Percentiles rank a stretch among this genome's conserved stretches.
Evolutionary conservation across 441 rosid species (phyloP).

Genomic region (Erodium moschatum): DNA sequence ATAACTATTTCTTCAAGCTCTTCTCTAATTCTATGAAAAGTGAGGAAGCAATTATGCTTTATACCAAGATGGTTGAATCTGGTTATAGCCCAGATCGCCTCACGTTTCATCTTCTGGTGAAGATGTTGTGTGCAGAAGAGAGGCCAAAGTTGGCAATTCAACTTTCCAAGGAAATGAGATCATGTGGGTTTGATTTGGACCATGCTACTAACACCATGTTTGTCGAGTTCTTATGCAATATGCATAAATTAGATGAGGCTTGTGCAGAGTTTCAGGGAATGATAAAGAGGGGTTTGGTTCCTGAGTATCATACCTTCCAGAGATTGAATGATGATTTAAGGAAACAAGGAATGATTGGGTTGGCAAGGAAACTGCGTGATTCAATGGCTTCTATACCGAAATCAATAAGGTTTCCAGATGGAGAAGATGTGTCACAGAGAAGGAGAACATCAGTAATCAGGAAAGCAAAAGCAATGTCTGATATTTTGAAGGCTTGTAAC

Average conservation of each 20-base stretch:
- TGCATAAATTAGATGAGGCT: conserved; percentile 65
- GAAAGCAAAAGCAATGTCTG: conserved; percentile 74
- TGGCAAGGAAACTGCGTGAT: conserved; percentile 41
- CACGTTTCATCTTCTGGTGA: conserved; percentile 67
- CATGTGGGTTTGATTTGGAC: conserved; percentile 58
- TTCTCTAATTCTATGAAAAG: conserved; percentile 47
- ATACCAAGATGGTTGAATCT: conserved; percentile 62
- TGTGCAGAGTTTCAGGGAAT: conserved; percentile 53
- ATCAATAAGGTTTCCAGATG: conserved; percentile 47
- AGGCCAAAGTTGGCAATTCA: conserved; percentile 56
- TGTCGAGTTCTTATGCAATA: conserved; percentile 54
- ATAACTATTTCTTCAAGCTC: conserved; percentile 65
- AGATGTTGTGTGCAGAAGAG: conserved; percentile 70
- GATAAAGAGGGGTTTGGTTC: conserved; percentile 55
- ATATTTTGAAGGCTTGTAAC: conserved; percentile 54
- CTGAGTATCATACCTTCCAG: conserved; percentile 62
- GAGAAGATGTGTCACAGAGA: conserved; percentile 28
- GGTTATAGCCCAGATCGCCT: conserved; percentile 61
- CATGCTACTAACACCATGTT: conserved; percentile 55
- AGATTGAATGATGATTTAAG: conserved; percentile 51
- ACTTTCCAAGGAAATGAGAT: conserved; percentile 68
- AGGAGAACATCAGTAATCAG: conserved; percentile 47
- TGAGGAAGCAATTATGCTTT: conserved; percentile 69
- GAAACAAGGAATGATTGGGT: conserved; percentile 41
- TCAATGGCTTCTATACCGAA: conserved; percentile 59